These are phyloP conservation scores for Rhododendron williamsianum DNA, from an alignment of 148 eudicot species.

Conservation along the genomic window DNA sequence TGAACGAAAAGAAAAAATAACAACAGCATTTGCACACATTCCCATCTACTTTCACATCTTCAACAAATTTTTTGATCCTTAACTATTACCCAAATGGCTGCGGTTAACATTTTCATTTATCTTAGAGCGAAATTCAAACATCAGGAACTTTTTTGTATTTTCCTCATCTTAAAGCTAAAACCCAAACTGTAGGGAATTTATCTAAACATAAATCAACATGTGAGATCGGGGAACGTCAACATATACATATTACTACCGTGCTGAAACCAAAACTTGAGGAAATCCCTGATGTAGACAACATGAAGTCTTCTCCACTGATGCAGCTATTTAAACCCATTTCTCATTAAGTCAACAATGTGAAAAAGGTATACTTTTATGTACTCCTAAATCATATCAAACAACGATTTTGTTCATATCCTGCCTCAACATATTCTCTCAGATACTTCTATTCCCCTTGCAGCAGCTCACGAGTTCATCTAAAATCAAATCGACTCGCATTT, in stretches of 20 bases:
- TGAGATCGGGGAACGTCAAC: neutral
- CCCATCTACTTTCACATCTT: neutral
- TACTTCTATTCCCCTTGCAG: neutral
- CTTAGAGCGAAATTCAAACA: neutral
- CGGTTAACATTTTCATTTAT: neutral
- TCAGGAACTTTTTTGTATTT: too few relatives aligned
- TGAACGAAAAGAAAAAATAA: neutral
- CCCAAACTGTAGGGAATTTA: neutral
- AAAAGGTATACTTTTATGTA: neutral
- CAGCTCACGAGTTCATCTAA: neutral
- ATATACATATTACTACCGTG: neutral
- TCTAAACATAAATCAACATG: neutral
- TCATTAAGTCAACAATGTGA: neutral
- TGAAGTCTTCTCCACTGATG: neutral
- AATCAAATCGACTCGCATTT: neutral
- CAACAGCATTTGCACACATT: neutral
- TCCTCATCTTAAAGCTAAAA: neutral
- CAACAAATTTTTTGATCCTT: neutral
- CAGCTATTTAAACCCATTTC: neutral
- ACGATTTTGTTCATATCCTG: neutral
- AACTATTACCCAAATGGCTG: neutral
- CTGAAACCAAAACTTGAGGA: neutral
- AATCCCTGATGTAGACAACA: neutral
- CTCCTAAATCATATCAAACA: neutral
- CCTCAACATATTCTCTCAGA: neutral